Percentiles rank a stretch among this genome's conserved stretches.
These are phyloP conservation scores for Hypoxylon sp. DNA, from an alignment of 2,329 filamentous ascomycete species.

Conservation along the genomic window DNA sequence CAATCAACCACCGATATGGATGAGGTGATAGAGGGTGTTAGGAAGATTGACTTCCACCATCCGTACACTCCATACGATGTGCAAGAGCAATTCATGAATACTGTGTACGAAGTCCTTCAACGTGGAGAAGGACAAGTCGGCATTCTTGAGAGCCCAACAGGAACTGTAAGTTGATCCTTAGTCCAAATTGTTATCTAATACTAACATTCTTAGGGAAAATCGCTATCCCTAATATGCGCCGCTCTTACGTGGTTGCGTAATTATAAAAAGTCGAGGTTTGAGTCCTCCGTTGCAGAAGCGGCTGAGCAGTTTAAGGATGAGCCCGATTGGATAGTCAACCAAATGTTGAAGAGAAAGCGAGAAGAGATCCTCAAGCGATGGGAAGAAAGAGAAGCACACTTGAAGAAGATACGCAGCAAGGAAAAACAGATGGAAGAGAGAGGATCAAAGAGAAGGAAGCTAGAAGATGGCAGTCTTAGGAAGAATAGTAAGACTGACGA, in stretches of 20 bases:
- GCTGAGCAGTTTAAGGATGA: conserved; percentile 72
- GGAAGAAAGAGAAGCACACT: conserved; percentile 80
- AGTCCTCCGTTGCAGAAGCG: conserved; percentile 64
- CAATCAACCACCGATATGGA: conserved; percentile 43
- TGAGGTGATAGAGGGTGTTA: conserved; percentile 46
- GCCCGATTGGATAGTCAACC: conserved; percentile 87
- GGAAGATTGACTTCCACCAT: conserved; percentile 80
- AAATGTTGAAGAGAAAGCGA: conserved; percentile 78
- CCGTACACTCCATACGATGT: conserved; percentile 91
- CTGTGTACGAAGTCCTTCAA: conserved; percentile 84
- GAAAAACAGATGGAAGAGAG: conserved; percentile 70
- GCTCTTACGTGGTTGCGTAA: conserved; percentile 92
- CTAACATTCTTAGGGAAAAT: conserved; percentile 77
- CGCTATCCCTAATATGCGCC: conserved; percentile 89
- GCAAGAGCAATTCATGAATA: conserved; percentile 88
- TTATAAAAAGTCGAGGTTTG: conserved; percentile 76
- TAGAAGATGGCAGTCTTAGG: conserved; percentile 55
- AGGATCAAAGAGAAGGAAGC: conserved; percentile 63
- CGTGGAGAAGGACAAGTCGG: conserved; percentile 80
- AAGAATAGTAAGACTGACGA: conserved; percentile 49
- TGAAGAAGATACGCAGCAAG: conserved; percentile 75
- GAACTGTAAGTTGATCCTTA: conserved; percentile 67
- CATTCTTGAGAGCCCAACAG: conserved; percentile 94
- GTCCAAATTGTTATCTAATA: not conserved
- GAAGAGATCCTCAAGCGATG: conserved; percentile 76